Evolutionary conservation across 176 grass and related monocot genomes (phyloP), one percentile per base, ranked within the genome.

Genomic region (Avena eriantha): DNA sequence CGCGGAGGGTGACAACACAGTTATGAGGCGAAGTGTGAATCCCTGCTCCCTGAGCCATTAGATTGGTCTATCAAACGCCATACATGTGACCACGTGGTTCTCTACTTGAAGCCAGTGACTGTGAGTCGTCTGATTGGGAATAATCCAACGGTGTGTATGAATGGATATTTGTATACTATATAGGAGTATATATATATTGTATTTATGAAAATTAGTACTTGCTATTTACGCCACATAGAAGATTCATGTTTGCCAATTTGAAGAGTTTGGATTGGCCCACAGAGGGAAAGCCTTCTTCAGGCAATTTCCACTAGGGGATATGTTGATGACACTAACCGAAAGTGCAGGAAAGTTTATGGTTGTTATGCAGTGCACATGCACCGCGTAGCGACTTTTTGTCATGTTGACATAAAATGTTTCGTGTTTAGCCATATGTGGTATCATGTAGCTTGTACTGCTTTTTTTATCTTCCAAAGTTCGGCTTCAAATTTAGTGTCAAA

Each of bases 291-390:
- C 72, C 24, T 82, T 53, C 6, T 48, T 55, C 34, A 23, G 53
- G 46, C 12, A n/a, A 24, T 56, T 85, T 68, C 29, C 3, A 18
- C 15, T 79, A 72, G 18, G 21, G 1, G 19, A 51, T 51, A 16
- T 53, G 22, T 82, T 78, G 79, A 86, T 78, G 65, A 36, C 14
- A 0, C 59, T 85, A 89, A 72, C 17, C 17, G 43, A 79, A 17
- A 79, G 23, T 24, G 41, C 2, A 24, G n/a, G 31, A 76, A 85
- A 76, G 48, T 57, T 47, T 48, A 36, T 33, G 19, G 36, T 83
- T 35, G 26, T 22, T 58, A 22, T 31, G 16, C 8, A 4, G 82
- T 56, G 66, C 51, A 33, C 1, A 29, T 67, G 64, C 63, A 66
- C 10, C 10, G 58, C 23, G 39, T 41, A 41, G 39, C 39, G 39